Evolutionary conservation across 257 asterid species (phyloP).

Genomic region (Solanum lycopersicoides): DNA sequence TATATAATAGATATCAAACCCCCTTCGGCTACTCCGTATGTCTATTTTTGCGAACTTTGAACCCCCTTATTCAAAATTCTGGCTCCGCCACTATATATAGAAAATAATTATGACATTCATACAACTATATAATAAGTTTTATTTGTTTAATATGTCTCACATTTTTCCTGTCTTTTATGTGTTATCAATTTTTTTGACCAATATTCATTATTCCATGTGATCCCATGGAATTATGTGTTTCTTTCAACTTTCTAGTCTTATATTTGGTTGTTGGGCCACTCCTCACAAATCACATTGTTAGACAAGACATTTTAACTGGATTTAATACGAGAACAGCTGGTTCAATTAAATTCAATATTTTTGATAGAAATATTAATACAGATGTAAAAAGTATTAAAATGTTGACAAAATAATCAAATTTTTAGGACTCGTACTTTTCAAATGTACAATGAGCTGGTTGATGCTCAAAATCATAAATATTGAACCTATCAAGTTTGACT

Average conservation of each 20-base stretch:
- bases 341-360: background rate
- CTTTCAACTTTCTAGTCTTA: background rate
- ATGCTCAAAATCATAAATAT: background rate
- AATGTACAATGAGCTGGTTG: background rate
- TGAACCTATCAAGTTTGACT: background rate
- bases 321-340: accelerated
- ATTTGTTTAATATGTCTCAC: background rate
- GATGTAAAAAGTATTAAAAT: background rate
- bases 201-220: background rate
- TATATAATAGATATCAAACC: no score
- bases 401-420: background rate
- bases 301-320: background rate
- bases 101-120: background rate
- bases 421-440: background rate
- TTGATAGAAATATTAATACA: no score
- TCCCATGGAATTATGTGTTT: background rate
- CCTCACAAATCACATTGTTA: background rate
- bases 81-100: no score
- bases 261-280: background rate
- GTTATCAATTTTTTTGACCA: background rate
- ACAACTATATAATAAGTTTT: background rate
- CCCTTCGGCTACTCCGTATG: no score
- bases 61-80: no score
- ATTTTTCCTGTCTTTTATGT: background rate
- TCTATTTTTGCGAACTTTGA: no score